Conservation (phyloP, 2,329 filamentous ascomycete species). For the Nothopassalora personata region DNA sequence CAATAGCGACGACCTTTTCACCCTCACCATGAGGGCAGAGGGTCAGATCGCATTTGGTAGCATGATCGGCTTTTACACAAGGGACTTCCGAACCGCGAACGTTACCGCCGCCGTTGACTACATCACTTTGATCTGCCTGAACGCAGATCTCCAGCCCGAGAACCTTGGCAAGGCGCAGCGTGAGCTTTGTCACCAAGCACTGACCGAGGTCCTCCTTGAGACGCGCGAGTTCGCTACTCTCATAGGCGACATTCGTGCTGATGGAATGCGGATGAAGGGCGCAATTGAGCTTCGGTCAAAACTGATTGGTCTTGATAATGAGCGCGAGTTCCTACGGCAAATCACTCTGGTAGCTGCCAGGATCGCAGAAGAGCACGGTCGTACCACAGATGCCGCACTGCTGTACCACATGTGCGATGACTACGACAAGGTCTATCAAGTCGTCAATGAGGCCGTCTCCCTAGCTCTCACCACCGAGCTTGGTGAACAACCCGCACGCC, state of each 20-base stretch:
- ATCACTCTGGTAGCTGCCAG: conserved; percentile 89
- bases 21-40: conserved; percentile 61
- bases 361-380: conserved; percentile 88
- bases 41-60: conserved; percentile 91
- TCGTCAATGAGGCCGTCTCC: conserved; percentile 84
- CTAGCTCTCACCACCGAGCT: conserved; percentile 84
- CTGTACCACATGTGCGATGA: conserved; percentile 92
- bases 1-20: conserved; percentile 62
- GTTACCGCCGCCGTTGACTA: conserved; percentile 91
- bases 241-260: conserved; percentile 81
- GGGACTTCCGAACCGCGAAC: conserved; percentile 87
- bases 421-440: conserved; percentile 87
- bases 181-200: conserved; percentile 80
- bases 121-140: conserved; percentile 83
- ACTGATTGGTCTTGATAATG: conserved; percentile 72
- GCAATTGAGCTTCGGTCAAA: conserved; percentile 79
- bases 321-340: conserved; percentile 81
- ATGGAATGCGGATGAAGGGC: conserved; percentile 79
- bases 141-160: conserved; percentile 67
- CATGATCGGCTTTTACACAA: conserved; percentile 91
- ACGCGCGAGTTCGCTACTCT: conserved; percentile 92
- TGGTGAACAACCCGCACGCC: conserved; percentile 70
- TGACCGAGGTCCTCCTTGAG: conserved; percentile 92
- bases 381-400: conserved; percentile 87
- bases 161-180: conserved; percentile 71